Evolutionary conservation across 148 eudicot species (phyloP), one percentile per base, ranked within the genome.

Genomic region (Mesembryanthemum crystallinum): DNA sequence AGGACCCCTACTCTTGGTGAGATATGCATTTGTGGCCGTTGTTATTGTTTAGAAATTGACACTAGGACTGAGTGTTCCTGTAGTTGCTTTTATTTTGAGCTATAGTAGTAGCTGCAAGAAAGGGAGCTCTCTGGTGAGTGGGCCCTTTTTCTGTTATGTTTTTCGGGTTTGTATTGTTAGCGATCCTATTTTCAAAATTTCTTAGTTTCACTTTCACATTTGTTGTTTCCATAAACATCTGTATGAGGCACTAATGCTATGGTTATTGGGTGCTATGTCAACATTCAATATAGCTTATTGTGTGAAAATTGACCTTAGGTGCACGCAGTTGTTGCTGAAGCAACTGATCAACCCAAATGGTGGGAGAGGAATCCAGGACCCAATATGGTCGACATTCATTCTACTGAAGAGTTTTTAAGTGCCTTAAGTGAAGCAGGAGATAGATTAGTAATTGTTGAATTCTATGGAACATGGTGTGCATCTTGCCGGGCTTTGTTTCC

Each of bases 401-500:
- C 98, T 24, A 92, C 97, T 45, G 89, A 90, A 67, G 98, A 95
- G 37, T 90, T 90, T 77, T 78, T 95, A 80, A 76, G 76, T 73
- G 94, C 96, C 69, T 87, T 95, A 78, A 90, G 89, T 78, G 86
- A 88, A 76, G 98, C 97, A 55, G 97, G 94, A 72, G 97, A 95
- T 51, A 89, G 77, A 79, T 82, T 95, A 77, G 98, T 95, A 74
- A 86, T 95, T 61, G 98, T 88, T 59, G 98, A 95, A 85, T 95
- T 95, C 81, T 95, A 92, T 84, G 98, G 96, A 43, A 95, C 97
- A 63, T 95, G 98, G 98, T 95, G 98, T 87, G 98, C 97, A 80
- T 95, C 98, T 81, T 95, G 98, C 76, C 88, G 94, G 76, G 98
- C 98, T 81, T 82, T 95, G 71, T 95, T 95, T 82, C 98, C 98